phyloP scores from a whole-genome alignment of 441 rosid genomes.

The Gossypium laxum region DNA sequence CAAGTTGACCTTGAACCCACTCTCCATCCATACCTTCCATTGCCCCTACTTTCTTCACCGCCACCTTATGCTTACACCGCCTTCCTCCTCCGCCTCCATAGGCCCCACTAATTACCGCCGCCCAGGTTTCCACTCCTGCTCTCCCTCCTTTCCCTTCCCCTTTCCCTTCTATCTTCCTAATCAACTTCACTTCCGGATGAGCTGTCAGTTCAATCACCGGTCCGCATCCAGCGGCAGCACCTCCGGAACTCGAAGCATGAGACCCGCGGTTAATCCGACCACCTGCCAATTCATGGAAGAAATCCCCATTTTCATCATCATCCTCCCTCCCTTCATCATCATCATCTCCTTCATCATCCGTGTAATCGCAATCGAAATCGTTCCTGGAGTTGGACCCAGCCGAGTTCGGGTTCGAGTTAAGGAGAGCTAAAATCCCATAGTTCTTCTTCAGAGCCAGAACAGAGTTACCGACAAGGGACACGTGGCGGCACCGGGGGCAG shows the following conservation, averaged over 20 bases:
- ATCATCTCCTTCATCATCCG: slow-evolving; percentile 43
- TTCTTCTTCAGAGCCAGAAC: slow-evolving; percentile 76
- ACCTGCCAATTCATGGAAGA: slow-evolving; percentile 9
- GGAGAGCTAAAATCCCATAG: slow-evolving; percentile 68
- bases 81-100: slow-evolving; percentile 23
- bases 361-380: slow-evolving; percentile 31
- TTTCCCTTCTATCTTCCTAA: slow-evolving; percentile 27
- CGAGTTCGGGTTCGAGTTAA: slow-evolving; percentile 44
- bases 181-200: slow-evolving; percentile 40
- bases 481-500: slow-evolving; percentile 89
- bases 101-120: slow-evolving; percentile 36
- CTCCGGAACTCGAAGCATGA: slow-evolving; percentile 40
- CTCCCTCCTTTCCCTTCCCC: slow-evolving; percentile 25
- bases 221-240: slow-evolving; percentile 25
- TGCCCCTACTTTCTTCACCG: slow-evolving; percentile 56
- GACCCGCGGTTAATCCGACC: slow-evolving; percentile 37
- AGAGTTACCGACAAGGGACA: slow-evolving; percentile 82
- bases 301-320: slow-evolving; percentile 22
- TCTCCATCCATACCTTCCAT: slow-evolving; percentile 75
- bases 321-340: slow-evolving; percentile 31
- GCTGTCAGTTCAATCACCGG: slow-evolving; percentile 47
- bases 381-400: slow-evolving; percentile 17
- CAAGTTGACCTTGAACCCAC: slow-evolving; percentile 74
- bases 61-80: slow-evolving; percentile 62
- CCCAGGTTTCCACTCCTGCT: slow-evolving; percentile 74